Percentiles rank a stretch among this genome's conserved stretches.
These are phyloP conservation scores for Salix suchowensis DNA, from an alignment of 345 rosid genomes.

Conservation along the genomic window DNA sequence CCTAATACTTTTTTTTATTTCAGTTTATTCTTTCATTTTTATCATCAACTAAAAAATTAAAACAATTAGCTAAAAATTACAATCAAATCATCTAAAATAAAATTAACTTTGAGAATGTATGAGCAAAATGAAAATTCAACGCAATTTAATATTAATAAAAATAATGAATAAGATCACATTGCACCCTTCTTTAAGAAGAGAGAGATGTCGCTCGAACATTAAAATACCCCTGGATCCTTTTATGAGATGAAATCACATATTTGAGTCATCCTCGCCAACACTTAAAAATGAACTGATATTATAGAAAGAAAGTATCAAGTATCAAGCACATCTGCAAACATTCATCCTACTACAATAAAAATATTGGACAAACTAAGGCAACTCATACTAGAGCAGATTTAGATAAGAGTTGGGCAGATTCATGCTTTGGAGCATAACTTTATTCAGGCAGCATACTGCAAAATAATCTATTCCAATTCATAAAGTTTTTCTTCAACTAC, in stretches of 20 bases:
- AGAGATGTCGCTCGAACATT: no score
- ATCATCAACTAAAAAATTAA: no score
- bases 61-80: no score
- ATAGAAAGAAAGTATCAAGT: not conserved
- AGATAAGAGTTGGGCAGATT: not conserved
- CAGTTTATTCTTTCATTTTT: no score
- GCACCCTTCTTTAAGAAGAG: not conserved
- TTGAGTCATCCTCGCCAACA: not conserved
- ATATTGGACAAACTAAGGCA: no score
- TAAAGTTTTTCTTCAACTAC: not conserved
- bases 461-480: slow-evolving; percentile 12
- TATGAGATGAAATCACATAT: not conserved
- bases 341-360: not conserved
- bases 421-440: not conserved
- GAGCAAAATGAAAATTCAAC: no score
- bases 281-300: not conserved
- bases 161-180: not conserved
- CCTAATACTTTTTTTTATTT: no score
- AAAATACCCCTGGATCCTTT: not conserved
- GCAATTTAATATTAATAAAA: no score
- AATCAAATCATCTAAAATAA: no score
- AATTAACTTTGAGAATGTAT: no score
- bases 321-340: not conserved
- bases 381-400: no score
- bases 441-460: slow-evolving; percentile 3